A percentile compares a stretch with the other conserved stretches of the same genome.
Evolutionary conservation across 1,284 basidiomycete genomes (phyloP).

Genomic region (Pterulicium gracile): DNA sequence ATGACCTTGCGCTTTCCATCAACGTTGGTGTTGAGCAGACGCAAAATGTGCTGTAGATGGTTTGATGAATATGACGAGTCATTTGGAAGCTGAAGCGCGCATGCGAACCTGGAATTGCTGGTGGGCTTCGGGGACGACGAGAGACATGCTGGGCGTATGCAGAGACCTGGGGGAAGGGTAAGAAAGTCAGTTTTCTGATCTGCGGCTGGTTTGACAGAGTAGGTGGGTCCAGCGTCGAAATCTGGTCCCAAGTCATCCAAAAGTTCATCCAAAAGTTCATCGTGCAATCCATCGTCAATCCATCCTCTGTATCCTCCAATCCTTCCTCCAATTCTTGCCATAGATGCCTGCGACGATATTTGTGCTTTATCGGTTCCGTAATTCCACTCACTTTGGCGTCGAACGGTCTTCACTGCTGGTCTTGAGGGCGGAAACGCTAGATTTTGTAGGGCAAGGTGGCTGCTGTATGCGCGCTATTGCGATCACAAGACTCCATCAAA

Average conservation of each 20-base stretch:
- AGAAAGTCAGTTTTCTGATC: background rate
- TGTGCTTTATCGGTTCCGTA: no score
- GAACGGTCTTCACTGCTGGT: no score
- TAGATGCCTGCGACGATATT: background rate
- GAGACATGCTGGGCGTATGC: slow-evolving; percentile 54
- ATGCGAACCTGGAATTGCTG: slow-evolving; percentile 80
- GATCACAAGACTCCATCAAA: no score
- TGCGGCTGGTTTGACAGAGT: no score
- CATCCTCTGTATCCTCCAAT: background rate
- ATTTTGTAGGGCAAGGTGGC: no score
- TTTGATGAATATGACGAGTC: background rate
- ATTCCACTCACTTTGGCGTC: no score
- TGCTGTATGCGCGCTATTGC: no score
- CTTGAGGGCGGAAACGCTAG: no score
- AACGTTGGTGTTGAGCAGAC: slow-evolving; percentile 99
- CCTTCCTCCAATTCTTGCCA: background rate
- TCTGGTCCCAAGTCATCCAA: no score
- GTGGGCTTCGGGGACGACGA: slow-evolving; percentile 88
- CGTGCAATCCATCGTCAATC: background rate
- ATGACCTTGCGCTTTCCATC: slow-evolving; percentile 99
- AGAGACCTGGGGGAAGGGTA: slow-evolving; percentile 1
- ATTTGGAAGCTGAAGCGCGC: background rate
- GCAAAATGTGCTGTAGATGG: slow-evolving; percentile 75
- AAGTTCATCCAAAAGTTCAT: background rate
- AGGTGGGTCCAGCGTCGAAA: no score